Conservation (phyloP, 495 filamentous ascomycete species). For the Chlorociboria aeruginascens region DNA sequence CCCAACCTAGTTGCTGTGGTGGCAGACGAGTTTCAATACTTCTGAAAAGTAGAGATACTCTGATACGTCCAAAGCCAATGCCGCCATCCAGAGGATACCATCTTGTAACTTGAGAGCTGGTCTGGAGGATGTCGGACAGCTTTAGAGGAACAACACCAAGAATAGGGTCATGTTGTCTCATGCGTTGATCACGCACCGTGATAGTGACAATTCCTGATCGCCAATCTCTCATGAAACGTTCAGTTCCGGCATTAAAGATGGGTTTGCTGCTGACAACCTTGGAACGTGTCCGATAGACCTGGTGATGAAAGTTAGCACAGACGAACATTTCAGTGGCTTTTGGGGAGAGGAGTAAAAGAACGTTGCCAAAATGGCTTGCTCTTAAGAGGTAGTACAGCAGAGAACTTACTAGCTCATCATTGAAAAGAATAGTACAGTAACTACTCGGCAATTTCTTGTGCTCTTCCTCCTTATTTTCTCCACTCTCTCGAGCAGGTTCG, state of each 20-base stretch:
- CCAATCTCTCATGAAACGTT: constrained; percentile 93
- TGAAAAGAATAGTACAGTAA: constrained; percentile 84
- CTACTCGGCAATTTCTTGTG: constrained; percentile 67
- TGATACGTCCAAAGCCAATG: constrained; percentile 73
- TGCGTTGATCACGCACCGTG: constrained; percentile 74
- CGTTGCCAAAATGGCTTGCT: not conserved
- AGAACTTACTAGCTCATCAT: constrained; percentile 58
- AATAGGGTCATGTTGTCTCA: constrained; percentile 88
- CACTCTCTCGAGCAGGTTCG: constrained; percentile 79
- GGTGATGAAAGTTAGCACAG: not conserved
- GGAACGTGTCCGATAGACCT: constrained; percentile 72
- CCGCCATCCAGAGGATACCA: constrained; percentile 49
- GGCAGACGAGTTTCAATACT: constrained; percentile 76
- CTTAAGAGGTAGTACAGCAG: not conserved
- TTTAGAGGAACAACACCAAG: constrained; percentile 83
- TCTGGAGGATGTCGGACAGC: constrained; percentile 75
- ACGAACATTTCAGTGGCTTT: not conserved
- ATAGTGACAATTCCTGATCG: constrained; percentile 74
- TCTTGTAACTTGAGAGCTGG: constrained; percentile 60
- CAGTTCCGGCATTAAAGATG: constrained; percentile 93
- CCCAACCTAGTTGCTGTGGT: constrained; percentile 73
- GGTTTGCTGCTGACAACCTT: constrained; percentile 89
- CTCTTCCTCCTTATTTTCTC: constrained; percentile 72
- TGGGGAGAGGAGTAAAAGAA: not conserved
- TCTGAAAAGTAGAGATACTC: constrained; percentile 81